Conservation (phyloP, 805 yeast species). For the Kodamaea leandrae region DNA sequence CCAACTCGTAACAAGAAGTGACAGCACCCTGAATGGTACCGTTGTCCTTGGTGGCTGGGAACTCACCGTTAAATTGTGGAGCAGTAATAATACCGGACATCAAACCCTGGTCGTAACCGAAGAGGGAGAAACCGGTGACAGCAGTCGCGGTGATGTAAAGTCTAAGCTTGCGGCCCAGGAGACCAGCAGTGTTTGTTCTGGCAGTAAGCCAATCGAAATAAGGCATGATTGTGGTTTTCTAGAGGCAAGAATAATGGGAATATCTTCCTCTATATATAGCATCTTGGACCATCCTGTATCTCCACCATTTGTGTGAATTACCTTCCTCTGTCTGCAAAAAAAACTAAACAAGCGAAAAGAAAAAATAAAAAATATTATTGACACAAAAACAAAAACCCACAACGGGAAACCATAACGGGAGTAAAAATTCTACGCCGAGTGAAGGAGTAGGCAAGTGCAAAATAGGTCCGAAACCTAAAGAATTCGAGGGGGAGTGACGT, state of each 20-base stretch:
- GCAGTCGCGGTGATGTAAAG: constrained; percentile 25
- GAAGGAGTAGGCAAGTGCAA: background rate
- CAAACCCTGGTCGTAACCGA: constrained; percentile 40
- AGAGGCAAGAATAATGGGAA: background rate
- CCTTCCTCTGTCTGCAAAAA: constrained; percentile 2
- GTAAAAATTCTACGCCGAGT: background rate
- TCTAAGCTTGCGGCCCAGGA: constrained; percentile 49
- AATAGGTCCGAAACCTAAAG: too few species aligned
- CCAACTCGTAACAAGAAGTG: constrained; percentile 27
- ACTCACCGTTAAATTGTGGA: constrained; percentile 34
- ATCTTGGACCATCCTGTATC: too few species aligned
- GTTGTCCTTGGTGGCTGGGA: constrained; percentile 34
- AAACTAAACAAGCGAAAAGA: background rate
- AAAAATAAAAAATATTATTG: background rate
- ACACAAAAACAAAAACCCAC: background rate
- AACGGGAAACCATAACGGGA: background rate
- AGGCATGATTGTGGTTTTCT: constrained; percentile 4
- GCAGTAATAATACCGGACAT: constrained; percentile 45
- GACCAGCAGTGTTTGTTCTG: constrained; percentile 55
- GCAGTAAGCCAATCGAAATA: constrained; percentile 14
- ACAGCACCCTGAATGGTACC: constrained; percentile 31
- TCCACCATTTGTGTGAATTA: too few species aligned
- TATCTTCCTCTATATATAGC: constrained; percentile 2
- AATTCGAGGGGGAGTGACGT: too few species aligned
- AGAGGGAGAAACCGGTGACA: constrained; percentile 31